These are phyloP conservation scores for Agrocybe chaxingu DNA, from an alignment of 768 basidiomycete genomes.

Conservation along the genomic window DNA sequence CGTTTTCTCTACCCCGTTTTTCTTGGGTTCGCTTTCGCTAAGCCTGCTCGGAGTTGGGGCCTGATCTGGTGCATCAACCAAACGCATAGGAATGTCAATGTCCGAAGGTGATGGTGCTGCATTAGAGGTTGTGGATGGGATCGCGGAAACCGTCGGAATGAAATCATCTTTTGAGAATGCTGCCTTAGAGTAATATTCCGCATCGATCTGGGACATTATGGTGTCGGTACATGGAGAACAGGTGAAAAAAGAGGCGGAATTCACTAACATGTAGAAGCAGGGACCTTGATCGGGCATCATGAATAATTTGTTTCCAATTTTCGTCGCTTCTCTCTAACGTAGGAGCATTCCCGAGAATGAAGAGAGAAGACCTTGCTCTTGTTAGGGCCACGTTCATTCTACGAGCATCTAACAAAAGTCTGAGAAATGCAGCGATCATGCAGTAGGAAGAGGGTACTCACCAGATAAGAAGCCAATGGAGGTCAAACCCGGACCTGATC, in stretches of 20 bases:
- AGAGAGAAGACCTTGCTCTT: conserved; percentile 92
- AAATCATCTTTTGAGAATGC: conserved; percentile 13
- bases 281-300: conserved; percentile 67
- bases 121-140: not conserved
- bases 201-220: conserved; percentile 30
- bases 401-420: conserved; percentile 51
- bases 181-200: conserved; percentile 16
- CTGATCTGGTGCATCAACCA: no score
- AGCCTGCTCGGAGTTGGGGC: no score
- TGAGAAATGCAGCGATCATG: conserved; percentile 3
- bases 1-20: no score
- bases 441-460: conserved; percentile 19
- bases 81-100: no score
- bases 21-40: no score
- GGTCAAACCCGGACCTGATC: conserved; percentile 82
- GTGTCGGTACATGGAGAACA: not conserved
- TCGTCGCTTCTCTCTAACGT: conserved; percentile 86
- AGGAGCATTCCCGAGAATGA: conserved; percentile 86
- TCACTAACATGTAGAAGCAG: conserved; percentile 60
- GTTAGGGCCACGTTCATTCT: conserved; percentile 99
- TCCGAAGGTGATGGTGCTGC: not conserved
- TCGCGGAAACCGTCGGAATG: conserved; percentile 19
- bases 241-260: not conserved
- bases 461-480: conserved; percentile 89
- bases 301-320: conserved; percentile 75